phyloP scores from a whole-genome alignment of 1,139 yeast species.

The Meyerozyma elateridarum region DNA sequence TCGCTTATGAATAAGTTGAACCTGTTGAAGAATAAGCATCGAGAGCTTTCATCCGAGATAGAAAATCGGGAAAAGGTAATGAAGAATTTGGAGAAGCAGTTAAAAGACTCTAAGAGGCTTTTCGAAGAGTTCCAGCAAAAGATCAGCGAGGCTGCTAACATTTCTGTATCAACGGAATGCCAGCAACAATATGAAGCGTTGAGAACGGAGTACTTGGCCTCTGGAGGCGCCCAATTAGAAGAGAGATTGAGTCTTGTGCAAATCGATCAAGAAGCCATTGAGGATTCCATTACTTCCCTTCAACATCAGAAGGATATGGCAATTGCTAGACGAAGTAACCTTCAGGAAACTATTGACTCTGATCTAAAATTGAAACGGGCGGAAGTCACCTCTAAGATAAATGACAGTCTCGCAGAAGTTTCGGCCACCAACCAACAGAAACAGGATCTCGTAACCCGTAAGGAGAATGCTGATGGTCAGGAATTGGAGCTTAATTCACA shows the following conservation, averaged over 20 bases:
- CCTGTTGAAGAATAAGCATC: conserved; percentile 47
- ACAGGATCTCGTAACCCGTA: conserved; percentile 37
- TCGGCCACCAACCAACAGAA: conserved; percentile 34
- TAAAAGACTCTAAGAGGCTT: conserved; percentile 43
- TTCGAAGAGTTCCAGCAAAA: conserved; percentile 38
- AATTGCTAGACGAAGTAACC: conserved; percentile 31
- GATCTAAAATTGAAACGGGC: conserved; percentile 29
- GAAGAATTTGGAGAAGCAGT: conserved; percentile 40
- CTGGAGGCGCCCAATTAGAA: conserved; percentile 57
- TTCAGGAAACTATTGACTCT: conserved; percentile 26
- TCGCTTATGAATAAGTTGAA: conserved; percentile 44
- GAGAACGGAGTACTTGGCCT: conserved; percentile 52
- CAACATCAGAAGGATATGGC: conserved; percentile 43
- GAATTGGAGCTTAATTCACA: conserved; percentile 60
- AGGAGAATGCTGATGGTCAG: conserved; percentile 42
- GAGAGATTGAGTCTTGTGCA: conserved; percentile 40
- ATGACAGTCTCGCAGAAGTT: conserved; percentile 24
- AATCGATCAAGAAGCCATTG: conserved; percentile 43
- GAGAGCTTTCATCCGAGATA: conserved; percentile 49
- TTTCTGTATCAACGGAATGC: conserved; percentile 45
- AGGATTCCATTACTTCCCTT: conserved; percentile 34
- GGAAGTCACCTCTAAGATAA: conserved; percentile 29
- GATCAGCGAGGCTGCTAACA: conserved; percentile 21
- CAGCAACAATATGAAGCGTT: conserved; percentile 56
- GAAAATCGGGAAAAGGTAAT: conserved; percentile 47